Evolutionary conservation across 2,329 filamentous ascomycete species (phyloP).

Genomic region (Macroventuria anomochaeta): DNA sequence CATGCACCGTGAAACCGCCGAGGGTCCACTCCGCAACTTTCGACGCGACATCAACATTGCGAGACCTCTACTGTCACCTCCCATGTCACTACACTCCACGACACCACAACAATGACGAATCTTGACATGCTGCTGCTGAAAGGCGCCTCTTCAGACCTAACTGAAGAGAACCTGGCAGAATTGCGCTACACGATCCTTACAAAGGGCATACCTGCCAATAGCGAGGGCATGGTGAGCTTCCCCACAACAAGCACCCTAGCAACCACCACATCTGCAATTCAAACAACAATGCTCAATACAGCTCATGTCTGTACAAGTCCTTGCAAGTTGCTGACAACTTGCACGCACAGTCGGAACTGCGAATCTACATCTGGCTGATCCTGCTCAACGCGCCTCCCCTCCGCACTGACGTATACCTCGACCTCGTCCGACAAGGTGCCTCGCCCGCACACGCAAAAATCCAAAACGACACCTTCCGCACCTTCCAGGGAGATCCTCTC

Average conservation of each 20-base stretch:
- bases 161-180: slow-evolving; percentile 70
- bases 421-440: slow-evolving; percentile 87
- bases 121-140: slow-evolving; percentile 81
- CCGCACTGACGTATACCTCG: slow-evolving; percentile 85
- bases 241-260: not conserved
- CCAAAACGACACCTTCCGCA: slow-evolving; percentile 97
- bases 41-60: slow-evolving; percentile 2
- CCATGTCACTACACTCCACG: slow-evolving; percentile 14
- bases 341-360: slow-evolving; percentile 74
- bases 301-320: too few species aligned
- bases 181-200: slow-evolving; percentile 75
- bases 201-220: slow-evolving; percentile 77
- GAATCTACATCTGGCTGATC: slow-evolving; percentile 96
- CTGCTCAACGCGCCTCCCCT: slow-evolving; percentile 87
- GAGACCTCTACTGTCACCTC: not conserved
- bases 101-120: slow-evolving; percentile 44
- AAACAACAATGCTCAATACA: too few species aligned
- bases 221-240: slow-evolving; percentile 75
- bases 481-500: slow-evolving; percentile 93
- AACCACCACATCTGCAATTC: not conserved
- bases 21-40: slow-evolving; percentile 11
- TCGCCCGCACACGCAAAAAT: slow-evolving; percentile 97
- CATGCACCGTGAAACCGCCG: slow-evolving; percentile 1
- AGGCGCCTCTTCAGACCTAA: slow-evolving; percentile 76
- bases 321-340: slow-evolving; percentile 13